Conservation (phyloP, 129 eudicot genomes). For the Pittosporum tobira region DNA sequence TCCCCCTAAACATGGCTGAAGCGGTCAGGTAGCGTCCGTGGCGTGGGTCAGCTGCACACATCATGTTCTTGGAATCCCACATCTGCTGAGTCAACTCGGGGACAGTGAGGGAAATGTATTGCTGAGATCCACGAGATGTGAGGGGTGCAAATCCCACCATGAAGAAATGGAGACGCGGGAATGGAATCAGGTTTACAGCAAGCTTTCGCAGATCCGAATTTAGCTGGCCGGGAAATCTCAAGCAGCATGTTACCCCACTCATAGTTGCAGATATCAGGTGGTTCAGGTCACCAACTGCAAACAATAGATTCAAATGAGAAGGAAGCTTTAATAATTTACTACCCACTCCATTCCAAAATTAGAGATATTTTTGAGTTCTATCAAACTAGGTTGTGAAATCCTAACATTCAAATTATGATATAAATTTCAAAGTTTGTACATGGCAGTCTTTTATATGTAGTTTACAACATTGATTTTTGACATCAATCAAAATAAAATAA, state of each 20-base stretch:
- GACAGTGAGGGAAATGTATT: constrained; percentile 76
- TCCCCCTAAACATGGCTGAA: constrained; percentile 88
- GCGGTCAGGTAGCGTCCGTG: constrained; percentile 91
- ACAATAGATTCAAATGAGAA: constrained; percentile 1
- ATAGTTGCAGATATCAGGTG: constrained; percentile 88
- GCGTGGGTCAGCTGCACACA: constrained; percentile 95
- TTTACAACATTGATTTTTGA: no score
- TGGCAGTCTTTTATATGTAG: no score
- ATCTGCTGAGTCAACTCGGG: constrained; percentile 94
- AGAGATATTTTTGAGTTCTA: no score
- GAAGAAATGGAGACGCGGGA: constrained; percentile 93
- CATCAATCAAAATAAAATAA: no score
- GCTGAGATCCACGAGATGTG: constrained; percentile 90
- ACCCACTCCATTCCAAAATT: no score
- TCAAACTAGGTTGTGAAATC: no score
- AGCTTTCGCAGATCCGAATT: constrained; percentile 84
- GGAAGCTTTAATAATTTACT: neutral
- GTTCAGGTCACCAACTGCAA: constrained; percentile 86
- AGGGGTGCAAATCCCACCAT: constrained; percentile 96
- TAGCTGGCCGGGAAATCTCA: constrained; percentile 85
- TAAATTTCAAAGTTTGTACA: no score
- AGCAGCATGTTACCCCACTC: constrained; percentile 93
- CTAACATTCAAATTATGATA: no score
- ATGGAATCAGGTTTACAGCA: constrained; percentile 81
- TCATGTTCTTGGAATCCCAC: constrained; percentile 97